Evolutionary conservation across 345 rosid species (phyloP), one percentile per base, ranked within the genome.

Genomic region (Brassica carinata): DNA sequence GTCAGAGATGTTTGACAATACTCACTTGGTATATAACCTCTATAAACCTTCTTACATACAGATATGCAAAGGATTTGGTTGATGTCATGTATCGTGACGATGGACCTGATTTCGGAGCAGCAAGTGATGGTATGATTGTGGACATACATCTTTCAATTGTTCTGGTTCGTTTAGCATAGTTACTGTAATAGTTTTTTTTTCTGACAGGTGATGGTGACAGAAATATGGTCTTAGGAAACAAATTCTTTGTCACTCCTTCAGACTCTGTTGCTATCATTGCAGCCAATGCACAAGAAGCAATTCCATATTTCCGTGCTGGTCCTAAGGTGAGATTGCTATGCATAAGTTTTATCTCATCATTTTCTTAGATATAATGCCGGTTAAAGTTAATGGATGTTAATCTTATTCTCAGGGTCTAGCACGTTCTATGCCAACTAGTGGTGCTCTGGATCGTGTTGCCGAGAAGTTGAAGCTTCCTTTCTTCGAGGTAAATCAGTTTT

Each of bases 381-480:
- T 62, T 31, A 11, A 38, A 69, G n/a, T 11, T 57, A 53, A 31
- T 77, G 40, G 79, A 66, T 48, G 78, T 1, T 29, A 30, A 71
- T 61, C 73, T 62, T 67, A 27, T 67, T 77, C 85, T 36, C 87
- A 92, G 97, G 96, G 98, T 77, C 88, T 96, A 64, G 98, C 99
- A 68, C 89, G 96, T 82, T 96, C 98, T 30, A 92, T 96, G 98
- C 99, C 99, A 23, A 96, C 97, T 26, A 96, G 95, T 79, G 96
- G 98, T 76, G 98, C 99, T 62, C 95, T 96, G 76, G 99, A 92
- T 87, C 87, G 92, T 51, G 97, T 96, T 82, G 96, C 99, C 53
- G 87, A 87, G 83, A 93, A 93, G 80, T 74, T 93, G 83, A 86
- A 85, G 78, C 95, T 93, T 82, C 88, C 89, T 23, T 93, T 90